A percentile compares a stretch with the other conserved stretches of the same genome.
phyloP scores from a whole-genome alignment of 805 yeast genomes.

The Ogataea parapolymorpha region DNA sequence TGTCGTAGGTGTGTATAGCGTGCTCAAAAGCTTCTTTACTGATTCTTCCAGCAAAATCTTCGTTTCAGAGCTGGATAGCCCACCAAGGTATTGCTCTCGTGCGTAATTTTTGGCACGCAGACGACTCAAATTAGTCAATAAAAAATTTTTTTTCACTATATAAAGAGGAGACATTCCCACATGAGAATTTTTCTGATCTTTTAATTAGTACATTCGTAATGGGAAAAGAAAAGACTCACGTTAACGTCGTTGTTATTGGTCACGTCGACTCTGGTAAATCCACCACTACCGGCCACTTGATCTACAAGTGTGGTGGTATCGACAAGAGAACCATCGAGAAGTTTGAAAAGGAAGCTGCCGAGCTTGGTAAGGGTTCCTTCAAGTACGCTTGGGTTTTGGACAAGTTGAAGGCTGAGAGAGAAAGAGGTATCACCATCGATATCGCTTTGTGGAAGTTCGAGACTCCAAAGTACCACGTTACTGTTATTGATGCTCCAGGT shows the following conservation, averaged over 20 bases:
- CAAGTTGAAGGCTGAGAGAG: too few species aligned
- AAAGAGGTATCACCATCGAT: too few species aligned
- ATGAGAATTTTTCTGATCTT: constrained; percentile 10
- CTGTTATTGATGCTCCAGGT: too few species aligned
- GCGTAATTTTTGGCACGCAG: constrained; percentile 17
- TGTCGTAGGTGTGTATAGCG: too few species aligned
- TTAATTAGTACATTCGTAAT: constrained; percentile 23
- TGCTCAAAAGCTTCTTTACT: too few species aligned
- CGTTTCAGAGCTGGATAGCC: not conserved
- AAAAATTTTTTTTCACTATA: constrained; percentile 13
- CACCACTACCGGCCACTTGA: constrained; percentile 99
- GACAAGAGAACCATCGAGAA: constrained; percentile 98
- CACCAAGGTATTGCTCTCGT: not conserved
- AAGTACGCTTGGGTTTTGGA: constrained; percentile 92
- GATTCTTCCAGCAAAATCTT: not conserved
- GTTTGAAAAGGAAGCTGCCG: constrained; percentile 98
- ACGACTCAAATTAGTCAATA: constrained; percentile 3
- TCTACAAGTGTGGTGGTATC: constrained; percentile 99
- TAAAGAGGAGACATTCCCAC: constrained; percentile 17
- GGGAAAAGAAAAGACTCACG: constrained; percentile 96
- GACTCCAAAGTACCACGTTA: too few species aligned
- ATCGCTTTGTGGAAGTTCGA: too few species aligned
- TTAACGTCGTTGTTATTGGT: constrained; percentile 99
- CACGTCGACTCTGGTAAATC: constrained; percentile 99
- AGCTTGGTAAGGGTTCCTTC: constrained; percentile 96